These are phyloP conservation scores for Zygotorulaspora mrakii DNA, from an alignment of 1,139 yeast species.

Conservation along the genomic window DNA sequence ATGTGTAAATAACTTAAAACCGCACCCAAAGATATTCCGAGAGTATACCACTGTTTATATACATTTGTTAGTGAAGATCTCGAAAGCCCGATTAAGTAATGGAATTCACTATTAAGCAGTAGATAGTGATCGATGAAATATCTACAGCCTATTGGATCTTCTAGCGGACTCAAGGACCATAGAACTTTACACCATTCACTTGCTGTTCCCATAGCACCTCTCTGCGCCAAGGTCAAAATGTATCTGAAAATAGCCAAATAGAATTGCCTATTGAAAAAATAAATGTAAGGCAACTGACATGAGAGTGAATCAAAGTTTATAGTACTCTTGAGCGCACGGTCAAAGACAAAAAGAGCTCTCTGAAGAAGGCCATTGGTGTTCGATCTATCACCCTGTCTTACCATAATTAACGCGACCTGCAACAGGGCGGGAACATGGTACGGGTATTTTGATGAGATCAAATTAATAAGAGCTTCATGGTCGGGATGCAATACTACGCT, in stretches of 20 bases:
- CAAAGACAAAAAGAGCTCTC: slow-evolving; percentile 73
- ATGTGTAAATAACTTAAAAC: slow-evolving; percentile 56
- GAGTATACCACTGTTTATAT: slow-evolving; percentile 65
- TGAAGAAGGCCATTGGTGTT: slow-evolving; percentile 69
- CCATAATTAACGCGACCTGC: slow-evolving; percentile 71
- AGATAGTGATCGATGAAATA: slow-evolving; percentile 80
- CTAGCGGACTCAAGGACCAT: slow-evolving; percentile 65
- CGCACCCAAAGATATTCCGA: slow-evolving; percentile 66
- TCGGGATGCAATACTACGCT: slow-evolving; percentile 68
- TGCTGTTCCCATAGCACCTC: slow-evolving; percentile 77
- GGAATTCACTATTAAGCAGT: slow-evolving; percentile 59
- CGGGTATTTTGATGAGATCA: slow-evolving; percentile 55
- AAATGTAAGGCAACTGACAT: slow-evolving; percentile 71
- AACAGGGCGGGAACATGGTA: slow-evolving; percentile 76
- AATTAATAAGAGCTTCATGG: slow-evolving; percentile 59
- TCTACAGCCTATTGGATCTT: slow-evolving; percentile 82
- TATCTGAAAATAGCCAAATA: slow-evolving; percentile 71
- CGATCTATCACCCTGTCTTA: slow-evolving; percentile 70
- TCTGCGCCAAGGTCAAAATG: slow-evolving; percentile 64
- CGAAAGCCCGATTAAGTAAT: slow-evolving; percentile 55
- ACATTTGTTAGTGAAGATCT: slow-evolving; percentile 54
- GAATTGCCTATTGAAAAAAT: slow-evolving; percentile 71
- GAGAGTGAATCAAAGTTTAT: slow-evolving; percentile 56
- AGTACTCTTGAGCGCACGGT: slow-evolving; percentile 52
- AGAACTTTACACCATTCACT: slow-evolving; percentile 68